Percentiles rank a stretch among this genome's conserved stretches.
phyloP scores from a whole-genome alignment of 768 basidiomycete genomes.

The Heimioporus sp. region DNA sequence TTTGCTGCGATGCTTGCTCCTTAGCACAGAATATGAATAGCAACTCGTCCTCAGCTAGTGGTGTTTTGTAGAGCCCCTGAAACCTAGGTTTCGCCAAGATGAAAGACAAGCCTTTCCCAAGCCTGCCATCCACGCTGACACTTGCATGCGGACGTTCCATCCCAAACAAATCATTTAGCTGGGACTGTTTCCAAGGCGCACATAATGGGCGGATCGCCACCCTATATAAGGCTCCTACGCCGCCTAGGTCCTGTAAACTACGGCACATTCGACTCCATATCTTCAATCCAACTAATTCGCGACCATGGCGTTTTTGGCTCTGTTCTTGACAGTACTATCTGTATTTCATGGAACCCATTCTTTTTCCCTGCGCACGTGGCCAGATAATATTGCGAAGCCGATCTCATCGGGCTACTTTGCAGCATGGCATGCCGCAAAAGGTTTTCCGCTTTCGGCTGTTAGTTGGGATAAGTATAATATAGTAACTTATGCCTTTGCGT shows the following conservation, averaged over 20 bases:
- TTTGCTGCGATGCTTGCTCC: too few relatives aligned
- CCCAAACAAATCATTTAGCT: neutral
- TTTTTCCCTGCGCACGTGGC: neutral
- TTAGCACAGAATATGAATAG: too few relatives aligned
- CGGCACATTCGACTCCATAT: too few relatives aligned
- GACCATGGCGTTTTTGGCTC: neutral
- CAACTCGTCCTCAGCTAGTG: too few relatives aligned
- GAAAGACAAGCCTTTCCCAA: neutral
- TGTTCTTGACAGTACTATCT: neutral
- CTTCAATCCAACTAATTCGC: too few relatives aligned
- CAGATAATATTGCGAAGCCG: neutral
- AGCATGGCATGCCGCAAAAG: slow-evolving; percentile 55
- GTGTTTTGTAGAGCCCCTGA: neutral
- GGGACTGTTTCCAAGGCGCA: too few relatives aligned
- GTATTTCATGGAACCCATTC: neutral
- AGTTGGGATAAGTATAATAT: slow-evolving; percentile 71
- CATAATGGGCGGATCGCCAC: too few relatives aligned
- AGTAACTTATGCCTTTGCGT: slow-evolving; percentile 65
- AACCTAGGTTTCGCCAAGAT: neutral
- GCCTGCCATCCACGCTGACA: neutral
- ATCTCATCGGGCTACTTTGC: slow-evolving; percentile 61
- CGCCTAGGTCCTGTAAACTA: too few relatives aligned
- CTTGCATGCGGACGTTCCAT: neutral
- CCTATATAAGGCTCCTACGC: too few relatives aligned
- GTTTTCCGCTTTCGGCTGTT: slow-evolving; percentile 51